Conservation (phyloP, 345 rosid genomes). For the Cardamine chenopodiifolia region DNA sequence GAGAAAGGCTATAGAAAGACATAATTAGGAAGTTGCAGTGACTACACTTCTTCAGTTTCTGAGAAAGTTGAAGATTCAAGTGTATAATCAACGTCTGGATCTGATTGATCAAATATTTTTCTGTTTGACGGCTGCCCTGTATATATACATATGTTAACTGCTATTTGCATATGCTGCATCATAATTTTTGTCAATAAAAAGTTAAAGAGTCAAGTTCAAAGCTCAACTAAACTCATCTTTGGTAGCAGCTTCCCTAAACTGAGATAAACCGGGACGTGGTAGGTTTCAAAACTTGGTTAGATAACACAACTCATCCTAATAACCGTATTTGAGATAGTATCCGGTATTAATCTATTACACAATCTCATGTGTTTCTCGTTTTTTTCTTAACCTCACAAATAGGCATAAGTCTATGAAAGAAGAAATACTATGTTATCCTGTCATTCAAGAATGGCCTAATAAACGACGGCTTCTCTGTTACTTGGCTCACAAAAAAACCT, state of each 20-base stretch:
- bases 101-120: slow-evolving; percentile 19
- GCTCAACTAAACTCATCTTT: background rate
- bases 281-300: background rate
- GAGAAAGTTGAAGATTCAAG: slow-evolving; percentile 57
- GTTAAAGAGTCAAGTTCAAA: background rate
- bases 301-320: background rate
- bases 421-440: slow-evolving; percentile 1
- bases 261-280: background rate
- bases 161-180: background rate
- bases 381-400: background rate
- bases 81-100: slow-evolving; percentile 48
- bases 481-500: background rate
- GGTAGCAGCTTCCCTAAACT: background rate
- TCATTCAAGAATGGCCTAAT: background rate
- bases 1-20: slow-evolving; percentile 70
- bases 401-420: background rate
- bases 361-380: background rate
- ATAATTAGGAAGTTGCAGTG: slow-evolving; percentile 55
- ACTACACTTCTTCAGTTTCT: slow-evolving; percentile 29
- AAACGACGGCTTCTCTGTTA: no score
- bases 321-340: background rate
- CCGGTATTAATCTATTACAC: background rate
- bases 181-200: slow-evolving; percentile 21
- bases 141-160: slow-evolving; percentile 19
- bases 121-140: slow-evolving; percentile 18